Conservation (phyloP, 495 filamentous ascomycete species). For the Xylaria venustula region DNA sequence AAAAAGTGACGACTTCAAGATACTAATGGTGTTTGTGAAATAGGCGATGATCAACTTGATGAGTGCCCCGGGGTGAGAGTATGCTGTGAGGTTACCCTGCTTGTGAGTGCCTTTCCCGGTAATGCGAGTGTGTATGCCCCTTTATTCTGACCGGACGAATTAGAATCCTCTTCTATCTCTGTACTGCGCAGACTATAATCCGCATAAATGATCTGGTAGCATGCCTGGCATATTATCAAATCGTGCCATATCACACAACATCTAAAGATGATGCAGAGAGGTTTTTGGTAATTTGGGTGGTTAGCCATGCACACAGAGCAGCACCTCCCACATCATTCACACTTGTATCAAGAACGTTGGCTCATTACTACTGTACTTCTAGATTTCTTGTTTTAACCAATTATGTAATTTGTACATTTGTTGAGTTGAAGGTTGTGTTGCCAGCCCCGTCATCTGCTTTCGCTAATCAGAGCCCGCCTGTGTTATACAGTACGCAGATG, state of each 20-base stretch:
- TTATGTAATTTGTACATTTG: slow-evolving; percentile 7
- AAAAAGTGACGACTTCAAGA: too few species aligned
- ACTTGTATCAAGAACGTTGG: not conserved
- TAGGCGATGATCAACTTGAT: slow-evolving; percentile 16
- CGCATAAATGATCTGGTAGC: slow-evolving; percentile 11
- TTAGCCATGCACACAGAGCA: not conserved
- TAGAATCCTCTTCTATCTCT: slow-evolving; percentile 27
- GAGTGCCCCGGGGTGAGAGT: slow-evolving; percentile 26
- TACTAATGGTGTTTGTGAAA: not conserved
- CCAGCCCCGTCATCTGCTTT: not conserved
- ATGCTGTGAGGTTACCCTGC: slow-evolving; percentile 34
- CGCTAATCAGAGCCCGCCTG: not conserved
- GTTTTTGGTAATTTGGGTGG: too few species aligned
- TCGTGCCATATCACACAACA: too few species aligned
- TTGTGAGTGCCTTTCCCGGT: slow-evolving; percentile 20
- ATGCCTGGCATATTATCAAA: slow-evolving; percentile 1
- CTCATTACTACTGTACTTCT: not conserved
- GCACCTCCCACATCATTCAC: not conserved
- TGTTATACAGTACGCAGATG: slow-evolving; percentile 12
- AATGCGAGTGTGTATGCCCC: not conserved
- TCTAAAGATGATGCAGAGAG: too few species aligned
- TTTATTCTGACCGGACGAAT: not conserved
- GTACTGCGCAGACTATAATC: slow-evolving; percentile 23
- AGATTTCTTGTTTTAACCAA: not conserved
- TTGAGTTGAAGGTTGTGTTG: slow-evolving; percentile 11